A percentile compares a stretch with the other conserved stretches of the same genome.
Conservation (phyloP, 106 monocot species). For the Dendrobium catenatum region DNA sequence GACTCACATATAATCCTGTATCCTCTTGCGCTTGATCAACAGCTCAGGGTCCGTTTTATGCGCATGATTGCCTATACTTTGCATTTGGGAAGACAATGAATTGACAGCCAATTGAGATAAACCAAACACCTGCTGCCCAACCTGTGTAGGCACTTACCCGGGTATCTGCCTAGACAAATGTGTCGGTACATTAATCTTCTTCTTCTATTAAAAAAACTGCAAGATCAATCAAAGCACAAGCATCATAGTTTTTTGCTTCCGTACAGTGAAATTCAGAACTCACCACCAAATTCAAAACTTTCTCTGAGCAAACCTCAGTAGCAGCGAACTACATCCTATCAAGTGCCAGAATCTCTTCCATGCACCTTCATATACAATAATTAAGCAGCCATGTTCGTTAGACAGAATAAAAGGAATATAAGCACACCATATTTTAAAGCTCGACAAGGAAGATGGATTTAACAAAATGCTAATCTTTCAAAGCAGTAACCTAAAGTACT, state of each 20-base stretch:
- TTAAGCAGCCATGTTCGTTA: constrained; percentile 1
- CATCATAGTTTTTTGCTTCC: not conserved
- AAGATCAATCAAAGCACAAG: not conserved
- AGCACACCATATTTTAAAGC: not conserved
- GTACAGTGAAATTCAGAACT: not conserved
- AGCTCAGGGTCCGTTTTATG: constrained; percentile 7
- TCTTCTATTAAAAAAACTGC: not conserved
- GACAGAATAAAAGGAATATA: not conserved
- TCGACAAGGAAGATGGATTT: not conserved
- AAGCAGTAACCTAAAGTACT: not conserved
- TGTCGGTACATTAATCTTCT: constrained; percentile 4
- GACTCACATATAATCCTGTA: constrained; percentile 6
- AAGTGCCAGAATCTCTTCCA: not conserved
- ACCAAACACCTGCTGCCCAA: not conserved
- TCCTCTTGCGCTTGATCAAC: constrained; percentile 2
- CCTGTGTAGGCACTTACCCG: not conserved
- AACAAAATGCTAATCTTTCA: not conserved
- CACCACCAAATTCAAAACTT: constrained; percentile 5
- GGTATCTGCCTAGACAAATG: constrained; percentile 1
- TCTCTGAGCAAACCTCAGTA: not conserved
- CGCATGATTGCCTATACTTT: not conserved
- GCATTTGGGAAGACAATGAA: constrained; percentile 9
- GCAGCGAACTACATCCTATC: not conserved
- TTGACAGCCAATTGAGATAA: not conserved
- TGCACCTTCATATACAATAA: not conserved